These are phyloP conservation scores for Lagenaria siceraria DNA, from an alignment of 306 rosid genomes.

Conservation along the genomic window DNA sequence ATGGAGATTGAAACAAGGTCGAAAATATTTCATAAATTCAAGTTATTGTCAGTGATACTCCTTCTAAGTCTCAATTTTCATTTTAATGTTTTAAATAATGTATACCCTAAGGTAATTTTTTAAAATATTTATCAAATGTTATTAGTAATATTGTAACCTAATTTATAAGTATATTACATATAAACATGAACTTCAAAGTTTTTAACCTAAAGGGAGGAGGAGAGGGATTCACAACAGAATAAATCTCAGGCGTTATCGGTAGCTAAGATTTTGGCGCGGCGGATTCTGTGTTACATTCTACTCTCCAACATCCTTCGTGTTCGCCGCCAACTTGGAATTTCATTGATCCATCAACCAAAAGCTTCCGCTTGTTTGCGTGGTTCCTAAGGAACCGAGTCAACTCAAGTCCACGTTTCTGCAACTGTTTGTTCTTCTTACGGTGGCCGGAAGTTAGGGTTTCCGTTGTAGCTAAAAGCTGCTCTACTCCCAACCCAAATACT, in stretches of 20 bases:
- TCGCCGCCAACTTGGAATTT: background rate
- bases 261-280: background rate
- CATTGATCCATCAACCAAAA: background rate
- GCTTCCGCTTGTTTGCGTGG: background rate
- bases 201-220: no score
- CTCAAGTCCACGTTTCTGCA: background rate
- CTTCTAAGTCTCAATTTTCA: no score
- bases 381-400: background rate
- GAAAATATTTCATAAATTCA: no score
- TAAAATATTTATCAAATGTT: no score
- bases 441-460: background rate
- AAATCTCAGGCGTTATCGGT: background rate
- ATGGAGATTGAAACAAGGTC: no score
- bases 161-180: no score
- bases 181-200: no score
- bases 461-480: background rate
- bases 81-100: no score
- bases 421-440: background rate
- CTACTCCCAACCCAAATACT: background rate
- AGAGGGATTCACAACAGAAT: no score
- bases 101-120: no score
- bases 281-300: background rate
- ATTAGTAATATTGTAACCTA: no score
- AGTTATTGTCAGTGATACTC: no score
- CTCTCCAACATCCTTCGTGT: background rate